A percentile compares a stretch with the other conserved stretches of the same genome.
Conservation (phyloP, 371 early-diverging fungal species). For the Funneliformis caledonium region DNA sequence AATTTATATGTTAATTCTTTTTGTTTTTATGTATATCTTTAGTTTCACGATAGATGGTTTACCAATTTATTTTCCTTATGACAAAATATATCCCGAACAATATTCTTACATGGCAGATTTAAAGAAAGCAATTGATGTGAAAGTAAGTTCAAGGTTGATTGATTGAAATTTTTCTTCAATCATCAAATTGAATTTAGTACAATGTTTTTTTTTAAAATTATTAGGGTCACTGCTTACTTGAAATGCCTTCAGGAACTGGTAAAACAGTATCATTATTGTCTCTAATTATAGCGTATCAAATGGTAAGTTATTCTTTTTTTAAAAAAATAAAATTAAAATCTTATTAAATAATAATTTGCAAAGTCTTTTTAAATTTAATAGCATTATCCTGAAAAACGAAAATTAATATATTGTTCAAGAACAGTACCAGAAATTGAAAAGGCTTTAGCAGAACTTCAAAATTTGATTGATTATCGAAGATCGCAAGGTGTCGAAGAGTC, state of each 20-base stretch:
- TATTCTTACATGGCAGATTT: constrained; percentile 98
- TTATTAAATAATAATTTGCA: background rate
- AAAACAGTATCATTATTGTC: constrained; percentile 98
- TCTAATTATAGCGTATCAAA: constrained; percentile 96
- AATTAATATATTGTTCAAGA: constrained; percentile 98
- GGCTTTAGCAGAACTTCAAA: constrained; percentile 95
- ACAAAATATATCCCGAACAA: constrained; percentile 99
- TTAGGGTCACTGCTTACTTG: constrained; percentile 95
- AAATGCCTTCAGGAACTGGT: constrained; percentile 99
- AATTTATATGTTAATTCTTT: background rate
- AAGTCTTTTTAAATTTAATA: constrained; percentile 42
- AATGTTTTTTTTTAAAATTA: background rate
- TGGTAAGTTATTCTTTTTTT: constrained; percentile 52
- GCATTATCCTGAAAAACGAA: constrained; percentile 87
- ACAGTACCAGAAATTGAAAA: constrained; percentile 99
- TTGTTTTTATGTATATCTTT: background rate
- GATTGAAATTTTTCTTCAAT: background rate
- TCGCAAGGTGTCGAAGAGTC: constrained; percentile 70
- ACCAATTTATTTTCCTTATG: constrained; percentile 98
- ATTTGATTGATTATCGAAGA: constrained; percentile 80
- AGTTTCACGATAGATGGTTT: constrained; percentile 94
- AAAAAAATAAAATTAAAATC: background rate
- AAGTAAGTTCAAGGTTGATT: constrained; percentile 56
- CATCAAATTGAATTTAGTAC: background rate
- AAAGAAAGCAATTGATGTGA: constrained; percentile 89